Evolutionary conservation across 148 eudicot genomes (phyloP), one percentile per base, ranked within the genome.

Genomic region (Rhododendron mucronatum): DNA sequence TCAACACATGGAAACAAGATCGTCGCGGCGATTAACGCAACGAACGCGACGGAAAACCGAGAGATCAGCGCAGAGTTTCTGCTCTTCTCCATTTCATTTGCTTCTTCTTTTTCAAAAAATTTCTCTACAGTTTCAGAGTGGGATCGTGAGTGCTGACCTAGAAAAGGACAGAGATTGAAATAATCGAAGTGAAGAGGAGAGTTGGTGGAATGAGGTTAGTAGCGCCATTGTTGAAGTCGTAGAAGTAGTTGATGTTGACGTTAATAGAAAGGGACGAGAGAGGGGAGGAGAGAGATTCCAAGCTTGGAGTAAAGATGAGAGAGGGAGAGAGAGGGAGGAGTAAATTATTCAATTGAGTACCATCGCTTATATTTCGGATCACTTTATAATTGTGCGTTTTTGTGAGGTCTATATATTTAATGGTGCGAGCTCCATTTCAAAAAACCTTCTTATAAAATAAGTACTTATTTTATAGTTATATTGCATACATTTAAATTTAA

Each of bases 281-380:
- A 39, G 80, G 21, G 81, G 87, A 75, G 87, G 74, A 26, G 80
- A 21, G 91, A 78, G 86, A 91, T 87, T 89, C 91, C 89, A 88
- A 91, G 90, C 90, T 91, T 89, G 87, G 78, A 86, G 33, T 67
- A 2, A 7, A 61, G 11, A 61, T 82, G 90, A 77, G 92, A 84
- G 88, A 81, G 78, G 69, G 76, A 87, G 86, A 73, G 44, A 5
- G 44, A 39, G 44, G 1, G 45, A 41, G 7, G 1, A 6, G 8
- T 6, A 41, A 41, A 41, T 41, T 41, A 6, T 41, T 41, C 45
- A 6, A 6, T 41, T 5, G 44, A 41, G 44, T 41, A 41, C 39
- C 0, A 3, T 0, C 41, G 3, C 44, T 5, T 41, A 7, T 41
- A 41, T 0, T 41, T 0, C 44, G 1, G 1, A 41, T 6, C 45